Conservation (phyloP, 352 stramenopile species). For the Lagenidium giganteum region DNA sequence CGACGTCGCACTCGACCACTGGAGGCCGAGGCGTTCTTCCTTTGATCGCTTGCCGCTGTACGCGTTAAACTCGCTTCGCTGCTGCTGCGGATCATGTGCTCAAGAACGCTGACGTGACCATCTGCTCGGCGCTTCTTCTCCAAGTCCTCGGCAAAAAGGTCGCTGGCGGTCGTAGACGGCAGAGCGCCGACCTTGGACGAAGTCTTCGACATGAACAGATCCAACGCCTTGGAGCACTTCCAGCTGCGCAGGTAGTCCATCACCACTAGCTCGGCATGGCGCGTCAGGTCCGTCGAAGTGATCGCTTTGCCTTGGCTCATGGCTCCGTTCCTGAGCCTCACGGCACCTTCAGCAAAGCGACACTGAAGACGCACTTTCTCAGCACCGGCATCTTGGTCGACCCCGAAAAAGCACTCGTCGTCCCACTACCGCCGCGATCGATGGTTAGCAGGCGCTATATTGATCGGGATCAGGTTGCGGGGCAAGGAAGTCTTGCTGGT, state of each 20-base stretch:
- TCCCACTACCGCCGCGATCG: too few relatives aligned
- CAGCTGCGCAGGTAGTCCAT: conserved; percentile 66
- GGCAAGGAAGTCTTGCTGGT: too few relatives aligned
- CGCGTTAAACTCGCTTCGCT: conserved; percentile 5
- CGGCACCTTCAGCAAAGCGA: too few relatives aligned
- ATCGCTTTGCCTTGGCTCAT: too few relatives aligned
- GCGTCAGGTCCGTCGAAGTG: conserved; percentile 28
- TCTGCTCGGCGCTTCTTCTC: conserved; percentile 38
- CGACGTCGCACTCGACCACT: conserved; percentile 11
- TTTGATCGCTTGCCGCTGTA: too few relatives aligned
- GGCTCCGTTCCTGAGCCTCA: too few relatives aligned
- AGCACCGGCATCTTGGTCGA: too few relatives aligned
- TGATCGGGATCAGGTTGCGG: too few relatives aligned
- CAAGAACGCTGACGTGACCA: conserved; percentile 24
- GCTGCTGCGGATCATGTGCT: conserved; percentile 30
- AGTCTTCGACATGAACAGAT: conserved; percentile 39
- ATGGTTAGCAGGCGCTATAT: too few relatives aligned
- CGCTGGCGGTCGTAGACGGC: too few relatives aligned
- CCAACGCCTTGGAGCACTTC: conserved; percentile 45
- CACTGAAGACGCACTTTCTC: too few relatives aligned
- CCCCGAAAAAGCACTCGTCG: too few relatives aligned
- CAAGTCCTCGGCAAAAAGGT: conserved; percentile 49
- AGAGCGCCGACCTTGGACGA: conserved; percentile 17
- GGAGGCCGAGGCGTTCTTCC: conserved; percentile 4
- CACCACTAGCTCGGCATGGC: conserved; percentile 62